These are phyloP conservation scores for Linaria vulgaris DNA, from an alignment of 257 asterid species.

Conservation along the genomic window DNA sequence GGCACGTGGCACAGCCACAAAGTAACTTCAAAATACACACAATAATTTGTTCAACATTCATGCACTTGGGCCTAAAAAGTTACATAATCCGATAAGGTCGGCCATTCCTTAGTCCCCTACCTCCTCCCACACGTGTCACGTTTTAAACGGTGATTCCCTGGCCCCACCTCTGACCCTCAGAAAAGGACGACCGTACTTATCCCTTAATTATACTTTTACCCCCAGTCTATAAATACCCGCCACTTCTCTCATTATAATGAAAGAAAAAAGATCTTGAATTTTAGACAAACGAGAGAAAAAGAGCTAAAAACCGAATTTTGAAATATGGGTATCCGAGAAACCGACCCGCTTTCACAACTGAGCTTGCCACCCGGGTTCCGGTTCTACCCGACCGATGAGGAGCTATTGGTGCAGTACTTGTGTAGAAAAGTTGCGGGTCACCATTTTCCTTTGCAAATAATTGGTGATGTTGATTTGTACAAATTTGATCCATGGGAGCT, in stretches of 20 bases:
- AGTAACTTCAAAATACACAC: neutral
- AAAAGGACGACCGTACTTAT: constrained; percentile 57
- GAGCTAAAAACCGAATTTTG: neutral
- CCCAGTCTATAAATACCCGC: constrained; percentile 42
- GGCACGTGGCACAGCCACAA: constrained; percentile 4
- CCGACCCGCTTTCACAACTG: constrained; percentile 73
- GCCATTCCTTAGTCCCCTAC: constrained; percentile 41
- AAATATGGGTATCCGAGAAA: constrained; percentile 61
- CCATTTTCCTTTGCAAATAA: constrained; percentile 52
- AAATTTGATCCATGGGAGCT: constrained; percentile 84
- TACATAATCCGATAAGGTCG: constrained; percentile 53
- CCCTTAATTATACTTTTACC: constrained; percentile 3
- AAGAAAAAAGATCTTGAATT: constrained; percentile 17
- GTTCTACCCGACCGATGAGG: constrained; percentile 86
- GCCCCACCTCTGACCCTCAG: constrained; percentile 31
- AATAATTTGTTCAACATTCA: constrained; percentile 25
- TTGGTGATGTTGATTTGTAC: constrained; percentile 75
- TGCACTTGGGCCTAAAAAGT: constrained; percentile 38
- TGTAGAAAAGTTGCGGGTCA: constrained; percentile 74
- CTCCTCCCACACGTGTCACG: constrained; percentile 48
- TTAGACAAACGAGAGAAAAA: neutral
- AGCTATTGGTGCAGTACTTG: constrained; percentile 77
- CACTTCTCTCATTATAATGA: constrained; percentile 13
- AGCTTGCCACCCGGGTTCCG: constrained; percentile 91
- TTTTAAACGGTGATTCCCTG: constrained; percentile 38